A percentile compares a stretch with the other conserved stretches of the same genome.
Conservation (phyloP, 1,284 basidiomycete species). For the Apiotrichum sp. region DNA sequence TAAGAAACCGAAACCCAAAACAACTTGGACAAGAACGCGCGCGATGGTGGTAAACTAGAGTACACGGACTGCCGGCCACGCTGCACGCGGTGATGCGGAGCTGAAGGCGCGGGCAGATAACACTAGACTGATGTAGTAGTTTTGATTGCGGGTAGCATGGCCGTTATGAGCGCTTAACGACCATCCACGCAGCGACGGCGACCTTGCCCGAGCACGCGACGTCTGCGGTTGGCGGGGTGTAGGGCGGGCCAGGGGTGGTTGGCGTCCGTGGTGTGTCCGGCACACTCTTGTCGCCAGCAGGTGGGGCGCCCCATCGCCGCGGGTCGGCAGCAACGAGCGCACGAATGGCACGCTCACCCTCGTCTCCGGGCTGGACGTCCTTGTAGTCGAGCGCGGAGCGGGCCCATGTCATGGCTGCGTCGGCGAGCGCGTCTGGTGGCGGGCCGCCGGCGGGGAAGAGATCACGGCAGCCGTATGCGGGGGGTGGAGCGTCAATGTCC, state of each 20-base stretch:
- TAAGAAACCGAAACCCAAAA: too few relatives aligned
- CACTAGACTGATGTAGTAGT: not conserved
- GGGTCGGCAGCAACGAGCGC: not conserved
- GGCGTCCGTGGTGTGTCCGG: constrained; percentile 56
- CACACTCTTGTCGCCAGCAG: not conserved
- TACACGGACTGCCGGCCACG: too few relatives aligned
- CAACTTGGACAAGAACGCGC: too few relatives aligned
- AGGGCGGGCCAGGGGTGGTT: constrained; percentile 55
- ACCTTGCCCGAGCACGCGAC: not conserved
- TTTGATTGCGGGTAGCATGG: not conserved
- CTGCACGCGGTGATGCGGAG: too few relatives aligned
- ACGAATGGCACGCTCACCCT: constrained; percentile 6
- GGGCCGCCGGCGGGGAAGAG: not conserved
- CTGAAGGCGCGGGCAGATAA: too few relatives aligned
- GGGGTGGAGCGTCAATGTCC: not conserved
- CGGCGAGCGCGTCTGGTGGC: constrained; percentile 22
- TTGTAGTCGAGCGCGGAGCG: constrained; percentile 32
- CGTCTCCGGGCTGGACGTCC: constrained; percentile 19
- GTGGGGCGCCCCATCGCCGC: constrained; percentile 7
- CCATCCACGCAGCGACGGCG: constrained; percentile 11
- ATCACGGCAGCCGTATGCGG: not conserved
- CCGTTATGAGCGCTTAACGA: not conserved
- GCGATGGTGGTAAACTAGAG: too few relatives aligned
- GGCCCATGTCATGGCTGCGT: constrained; percentile 30
- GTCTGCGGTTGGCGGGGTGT: not conserved